Conservation (phyloP, 1,139 yeast genomes). For the Kodamaea ohmeri region DNA sequence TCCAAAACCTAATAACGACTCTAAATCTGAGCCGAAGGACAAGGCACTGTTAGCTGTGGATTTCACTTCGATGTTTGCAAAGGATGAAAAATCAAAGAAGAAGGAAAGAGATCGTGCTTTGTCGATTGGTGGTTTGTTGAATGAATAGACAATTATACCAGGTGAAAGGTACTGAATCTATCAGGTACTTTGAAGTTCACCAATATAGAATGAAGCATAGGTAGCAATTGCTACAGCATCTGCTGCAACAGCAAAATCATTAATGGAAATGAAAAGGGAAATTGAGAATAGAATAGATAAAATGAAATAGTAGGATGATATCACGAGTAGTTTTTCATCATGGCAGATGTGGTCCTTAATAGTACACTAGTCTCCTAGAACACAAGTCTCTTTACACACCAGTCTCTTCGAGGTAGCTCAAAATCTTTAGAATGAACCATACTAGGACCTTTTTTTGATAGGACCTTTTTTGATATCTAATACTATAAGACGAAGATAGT, state of each 20-base stretch:
- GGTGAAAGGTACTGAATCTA: too few relatives aligned
- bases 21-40: neutral
- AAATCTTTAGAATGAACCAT: too few relatives aligned
- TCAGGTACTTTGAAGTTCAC: too few relatives aligned
- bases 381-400: too few relatives aligned
- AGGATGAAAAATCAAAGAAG: slow-evolving; percentile 13
- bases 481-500: too few relatives aligned
- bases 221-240: slow-evolving; percentile 1
- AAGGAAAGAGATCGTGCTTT: slow-evolving; percentile 18
- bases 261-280: neutral
- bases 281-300: neutral
- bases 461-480: too few relatives aligned
- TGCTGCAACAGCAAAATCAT: slow-evolving; percentile 1
- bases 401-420: too few relatives aligned
- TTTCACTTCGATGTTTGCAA: slow-evolving; percentile 26
- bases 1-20: neutral
- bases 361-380: too few relatives aligned
- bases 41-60: slow-evolving; percentile 27
- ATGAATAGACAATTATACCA: too few relatives aligned
- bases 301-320: neutral
- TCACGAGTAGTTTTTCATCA: too few relatives aligned
- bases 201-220: neutral
- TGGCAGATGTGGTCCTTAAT: too few relatives aligned
- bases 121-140: slow-evolving; percentile 40
- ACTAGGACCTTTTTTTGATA: too few relatives aligned